phyloP scores from a whole-genome alignment of 208 protist species.

The Endotrypanum monterogeii region DNA sequence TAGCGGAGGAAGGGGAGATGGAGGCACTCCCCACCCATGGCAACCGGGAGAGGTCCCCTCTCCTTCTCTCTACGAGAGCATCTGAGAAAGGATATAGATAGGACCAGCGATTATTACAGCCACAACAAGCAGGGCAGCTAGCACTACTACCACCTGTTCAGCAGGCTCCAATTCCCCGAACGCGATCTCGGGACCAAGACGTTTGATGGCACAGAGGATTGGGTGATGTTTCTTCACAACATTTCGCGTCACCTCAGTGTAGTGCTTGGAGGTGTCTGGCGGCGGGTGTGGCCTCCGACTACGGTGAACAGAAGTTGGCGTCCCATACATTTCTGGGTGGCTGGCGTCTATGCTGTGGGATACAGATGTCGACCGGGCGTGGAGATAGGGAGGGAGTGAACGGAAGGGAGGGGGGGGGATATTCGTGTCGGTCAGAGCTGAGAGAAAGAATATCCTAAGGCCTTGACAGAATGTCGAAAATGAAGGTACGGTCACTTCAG shows the following conservation, averaged over 20 bases:
- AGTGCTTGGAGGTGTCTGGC: conserved; percentile 76
- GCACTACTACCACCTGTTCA: conserved; percentile 44
- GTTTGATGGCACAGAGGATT: conserved; percentile 35
- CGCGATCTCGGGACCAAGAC: conserved; percentile 50
- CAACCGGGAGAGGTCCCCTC: no score
- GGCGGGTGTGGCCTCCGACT: conserved; percentile 61
- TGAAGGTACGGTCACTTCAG: background rate
- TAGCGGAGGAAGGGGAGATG: background rate
- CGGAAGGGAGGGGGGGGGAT: background rate
- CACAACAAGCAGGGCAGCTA: conserved; percentile 34
- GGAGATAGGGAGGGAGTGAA: background rate
- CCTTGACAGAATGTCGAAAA: background rate
- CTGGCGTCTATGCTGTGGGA: background rate
- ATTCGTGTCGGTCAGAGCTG: background rate
- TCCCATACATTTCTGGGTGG: conserved; percentile 21
- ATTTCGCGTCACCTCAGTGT: conserved; percentile 53
- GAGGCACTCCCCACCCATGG: no score
- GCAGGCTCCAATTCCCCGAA: conserved; percentile 51
- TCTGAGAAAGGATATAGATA: conserved; percentile 29
- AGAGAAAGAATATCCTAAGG: background rate
- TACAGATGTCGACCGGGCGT: background rate
- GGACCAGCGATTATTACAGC: conserved; percentile 31
- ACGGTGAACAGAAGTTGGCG: conserved; percentile 17
- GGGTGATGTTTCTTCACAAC: conserved; percentile 32
- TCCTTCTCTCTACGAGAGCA: conserved; percentile 10